Evolutionary conservation across 2,329 filamentous ascomycete species (phyloP), one percentile per base, ranked within the genome.

Genomic region (Diaporthe aspalathi): DNA sequence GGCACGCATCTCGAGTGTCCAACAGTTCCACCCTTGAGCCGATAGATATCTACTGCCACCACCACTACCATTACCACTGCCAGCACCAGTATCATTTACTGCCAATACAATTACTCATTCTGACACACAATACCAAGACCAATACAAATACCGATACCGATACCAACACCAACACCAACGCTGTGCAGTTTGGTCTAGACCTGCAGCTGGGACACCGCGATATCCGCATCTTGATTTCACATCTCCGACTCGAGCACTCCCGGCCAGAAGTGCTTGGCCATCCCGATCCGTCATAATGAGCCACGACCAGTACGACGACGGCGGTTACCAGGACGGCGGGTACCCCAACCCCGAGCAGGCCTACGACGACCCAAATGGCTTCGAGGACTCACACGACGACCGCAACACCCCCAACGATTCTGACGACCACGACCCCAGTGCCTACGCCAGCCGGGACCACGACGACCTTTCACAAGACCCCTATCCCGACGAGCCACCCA

Each of bases 251-350:
- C 53, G 20, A 24, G 11, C 43, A n/a, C 43, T 32, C 43, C 60
- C 43, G 57, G 24, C 20, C 4, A 63, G 43, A 63, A 27, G 27
- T 35, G 29, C 27, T 47, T 22, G 43, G 43, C 63, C 35, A 53
- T 16, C 20, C 52, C 11, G 38, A 68, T 60, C 43, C 32, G 53
- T 68, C 43, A 68, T 43, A 16, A 68, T 68, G 50, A 62, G 70
- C 45, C 71, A 71, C 62, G 68, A 65, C 40, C 68, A 56, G 57
- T 65, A 70, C 60, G 68, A 56, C 22, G 62, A 70, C 17, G 29
- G 68, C 27, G 66, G 60, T n/a, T 60, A 47, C 27, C 60, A 63
- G 60, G 60, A 63, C 43, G 43, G 60, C 20, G 66, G 47, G 6
- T 68, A 68, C 24, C 66, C 66, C 22, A 60, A 68, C 14, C 66